Percentiles rank a stretch among this genome's conserved stretches.
Conservation (phyloP, 345 rosid genomes). For the Gossypium longicalyx region DNA sequence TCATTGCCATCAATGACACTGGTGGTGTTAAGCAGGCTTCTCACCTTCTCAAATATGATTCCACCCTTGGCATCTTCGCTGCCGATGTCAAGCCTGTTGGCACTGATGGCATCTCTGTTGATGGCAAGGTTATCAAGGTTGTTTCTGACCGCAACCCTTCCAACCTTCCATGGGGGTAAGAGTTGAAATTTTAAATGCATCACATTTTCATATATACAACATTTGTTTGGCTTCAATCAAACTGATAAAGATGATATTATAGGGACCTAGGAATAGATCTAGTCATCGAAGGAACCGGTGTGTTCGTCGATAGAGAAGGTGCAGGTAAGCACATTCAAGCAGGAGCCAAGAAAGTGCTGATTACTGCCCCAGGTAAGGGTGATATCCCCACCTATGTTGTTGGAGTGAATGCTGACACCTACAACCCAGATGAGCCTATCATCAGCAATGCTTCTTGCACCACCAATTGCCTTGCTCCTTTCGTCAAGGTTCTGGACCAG, state of each 20-base stretch:
- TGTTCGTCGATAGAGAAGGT: slow-evolving; percentile 90
- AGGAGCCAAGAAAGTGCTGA: slow-evolving; percentile 94
- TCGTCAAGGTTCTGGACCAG: slow-evolving; percentile 98
- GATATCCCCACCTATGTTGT: slow-evolving; percentile 95
- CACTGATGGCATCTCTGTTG: slow-evolving; percentile 75
- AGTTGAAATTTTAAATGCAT: background rate
- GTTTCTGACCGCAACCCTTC: slow-evolving; percentile 75
- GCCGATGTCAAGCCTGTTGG: slow-evolving; percentile 93
- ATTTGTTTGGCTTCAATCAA: background rate
- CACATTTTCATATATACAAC: background rate
- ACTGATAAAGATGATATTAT: slow-evolving; percentile 16
- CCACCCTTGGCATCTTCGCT: slow-evolving; percentile 89
- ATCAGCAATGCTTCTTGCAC: slow-evolving; percentile 99
- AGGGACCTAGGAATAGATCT: slow-evolving; percentile 74
- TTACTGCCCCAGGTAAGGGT: slow-evolving; percentile 97
- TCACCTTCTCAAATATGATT: slow-evolving; percentile 96
- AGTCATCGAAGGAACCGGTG: slow-evolving; percentile 96
- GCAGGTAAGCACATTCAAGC: slow-evolving; percentile 94
- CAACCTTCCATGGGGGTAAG: slow-evolving; percentile 88
- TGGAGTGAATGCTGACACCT: slow-evolving; percentile 85
- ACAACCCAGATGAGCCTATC: slow-evolving; percentile 67
- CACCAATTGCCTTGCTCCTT: slow-evolving; percentile 99
- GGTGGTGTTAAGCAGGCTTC: slow-evolving; percentile 97
- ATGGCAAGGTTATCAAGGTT: slow-evolving; percentile 91
- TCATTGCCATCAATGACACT: slow-evolving; percentile 86